Conservation (phyloP, 2,329 filamentous ascomycete species). For the Diaporthe australafricana region DNA sequence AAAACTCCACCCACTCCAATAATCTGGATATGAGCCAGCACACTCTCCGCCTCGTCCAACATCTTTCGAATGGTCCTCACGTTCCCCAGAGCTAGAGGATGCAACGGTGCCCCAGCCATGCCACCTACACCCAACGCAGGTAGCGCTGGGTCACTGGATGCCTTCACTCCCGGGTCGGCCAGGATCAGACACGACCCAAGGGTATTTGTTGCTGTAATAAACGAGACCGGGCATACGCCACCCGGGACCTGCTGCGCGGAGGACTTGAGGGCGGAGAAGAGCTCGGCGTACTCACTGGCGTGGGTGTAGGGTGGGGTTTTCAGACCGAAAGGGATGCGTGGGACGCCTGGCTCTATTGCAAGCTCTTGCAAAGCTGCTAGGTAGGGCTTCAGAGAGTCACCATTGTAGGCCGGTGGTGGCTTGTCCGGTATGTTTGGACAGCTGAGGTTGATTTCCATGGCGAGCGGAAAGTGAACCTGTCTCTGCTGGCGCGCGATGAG, state of each 20-base stretch:
- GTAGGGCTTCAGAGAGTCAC: conserved; percentile 63
- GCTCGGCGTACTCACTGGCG: conserved; percentile 69
- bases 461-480: conserved; percentile 61
- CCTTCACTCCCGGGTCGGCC: conserved; percentile 37
- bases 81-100: conserved; percentile 81
- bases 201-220: conserved; percentile 80
- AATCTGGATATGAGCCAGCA: conserved; percentile 67
- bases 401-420: conserved; percentile 78
- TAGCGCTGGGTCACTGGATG: conserved; percentile 57
- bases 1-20: conserved; percentile 81
- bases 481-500: conserved; percentile 55
- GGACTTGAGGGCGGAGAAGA: conserved; percentile 63
- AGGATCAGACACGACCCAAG: conserved; percentile 76
- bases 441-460: conserved; percentile 82
- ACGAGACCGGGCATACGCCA: conserved; percentile 62
- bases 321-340: conserved; percentile 64
- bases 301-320: conserved; percentile 85
- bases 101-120: conserved; percentile 77
- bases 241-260: conserved; percentile 41
- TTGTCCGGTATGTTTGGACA: conserved; percentile 79
- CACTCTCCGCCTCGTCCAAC: conserved; percentile 60
- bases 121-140: conserved; percentile 73
- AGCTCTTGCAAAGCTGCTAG: conserved; percentile 56
- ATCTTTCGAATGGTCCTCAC: conserved; percentile 74
- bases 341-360: not conserved